Evolutionary conservation across 1,139 yeast species (phyloP), one percentile per base, ranked within the genome.

Genomic region (Zygosaccharomyces sapae): DNA sequence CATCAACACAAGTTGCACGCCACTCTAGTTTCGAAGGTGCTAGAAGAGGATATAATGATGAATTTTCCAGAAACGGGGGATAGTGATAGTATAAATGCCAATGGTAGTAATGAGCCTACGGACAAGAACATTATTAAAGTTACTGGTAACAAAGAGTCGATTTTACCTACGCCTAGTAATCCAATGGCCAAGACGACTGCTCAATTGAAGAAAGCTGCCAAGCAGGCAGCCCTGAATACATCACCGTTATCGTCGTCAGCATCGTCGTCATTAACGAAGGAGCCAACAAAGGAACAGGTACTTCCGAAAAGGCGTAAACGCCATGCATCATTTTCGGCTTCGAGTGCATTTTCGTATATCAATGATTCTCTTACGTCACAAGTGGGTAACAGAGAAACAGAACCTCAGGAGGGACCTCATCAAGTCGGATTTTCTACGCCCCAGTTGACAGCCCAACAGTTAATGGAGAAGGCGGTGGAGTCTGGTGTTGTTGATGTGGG

Each of bases 1-100:
- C 98, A 92, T 70, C 96, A 94, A 59, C 97, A 90, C 67, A 92
- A 92, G 65, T 74, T 92, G 24, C 98, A 92, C 65, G 84, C 96
- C 0, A 68, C 77, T 4, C 61, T 76, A 38, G 67, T 76, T 6
- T 37, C 51, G 5, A 41, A 36, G 20, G 22, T 49, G 13, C 42
- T 39, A 20, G 49, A 44, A 34, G 53, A 40, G 7, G 30, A 31
- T 34, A 44, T 22, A 3, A 16, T 6, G 10, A 6, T 31, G 34
- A 16, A 31, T 31, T 38, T 47, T n/a, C 25, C 47, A 18, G 47
- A 47, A 16, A 22, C 25, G 25, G 25, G 25, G 8, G 25, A 22
- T 22, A 22, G 25, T 22, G 25, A 7, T 22, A 22, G 9, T 7
- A 8, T 3, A 2, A 24, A 8, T 9, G 18, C 20, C 18, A 25